These are phyloP conservation scores for Magnolia changhungtana DNA, from an alignment of 164 flowering plant genomes.

Conservation along the genomic window DNA sequence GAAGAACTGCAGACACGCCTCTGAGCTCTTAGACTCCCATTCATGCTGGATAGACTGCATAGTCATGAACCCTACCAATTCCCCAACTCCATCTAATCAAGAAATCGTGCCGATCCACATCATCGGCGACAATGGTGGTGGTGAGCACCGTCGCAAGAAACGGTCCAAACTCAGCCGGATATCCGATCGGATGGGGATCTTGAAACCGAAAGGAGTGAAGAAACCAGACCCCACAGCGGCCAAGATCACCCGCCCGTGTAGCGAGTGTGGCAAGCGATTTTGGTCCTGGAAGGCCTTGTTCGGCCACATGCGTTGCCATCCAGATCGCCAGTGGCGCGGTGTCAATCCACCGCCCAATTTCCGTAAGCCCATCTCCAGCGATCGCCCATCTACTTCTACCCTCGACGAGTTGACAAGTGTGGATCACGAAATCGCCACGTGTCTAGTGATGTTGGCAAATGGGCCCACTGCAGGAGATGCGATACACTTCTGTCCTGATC, in stretches of 20 bases:
- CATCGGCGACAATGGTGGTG: background rate
- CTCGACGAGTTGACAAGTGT: slow-evolving; percentile 31
- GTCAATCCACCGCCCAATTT: slow-evolving; percentile 69
- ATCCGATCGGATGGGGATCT: slow-evolving; percentile 8
- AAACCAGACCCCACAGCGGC: slow-evolving; percentile 55
- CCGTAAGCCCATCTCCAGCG: slow-evolving; percentile 8
- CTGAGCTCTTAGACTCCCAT: slow-evolving; percentile 3
- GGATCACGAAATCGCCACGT: slow-evolving; percentile 60
- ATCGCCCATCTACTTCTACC: background rate
- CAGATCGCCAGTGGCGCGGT: slow-evolving; percentile 95
- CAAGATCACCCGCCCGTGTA: slow-evolving; percentile 60
- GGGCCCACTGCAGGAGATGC: slow-evolving; percentile 10
- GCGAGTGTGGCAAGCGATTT: slow-evolving; percentile 81
- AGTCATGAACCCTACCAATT: slow-evolving; percentile 9
- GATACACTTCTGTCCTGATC: background rate
- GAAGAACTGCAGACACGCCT: background rate
- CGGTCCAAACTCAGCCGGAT: slow-evolving; percentile 36
- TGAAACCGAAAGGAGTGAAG: slow-evolving; percentile 32
- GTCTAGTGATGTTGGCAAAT: slow-evolving; percentile 54
- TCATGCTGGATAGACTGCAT: background rate
- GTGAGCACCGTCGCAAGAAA: slow-evolving; percentile 40
- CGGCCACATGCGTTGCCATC: slow-evolving; percentile 99
- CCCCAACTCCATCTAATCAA: background rate
- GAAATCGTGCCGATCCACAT: background rate
- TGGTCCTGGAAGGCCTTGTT: slow-evolving; percentile 90